Percentiles rank a stretch among this genome's conserved stretches.
These are phyloP conservation scores for Carex parvula DNA, from an alignment of 176 grass and related monocot species.

Conservation along the genomic window DNA sequence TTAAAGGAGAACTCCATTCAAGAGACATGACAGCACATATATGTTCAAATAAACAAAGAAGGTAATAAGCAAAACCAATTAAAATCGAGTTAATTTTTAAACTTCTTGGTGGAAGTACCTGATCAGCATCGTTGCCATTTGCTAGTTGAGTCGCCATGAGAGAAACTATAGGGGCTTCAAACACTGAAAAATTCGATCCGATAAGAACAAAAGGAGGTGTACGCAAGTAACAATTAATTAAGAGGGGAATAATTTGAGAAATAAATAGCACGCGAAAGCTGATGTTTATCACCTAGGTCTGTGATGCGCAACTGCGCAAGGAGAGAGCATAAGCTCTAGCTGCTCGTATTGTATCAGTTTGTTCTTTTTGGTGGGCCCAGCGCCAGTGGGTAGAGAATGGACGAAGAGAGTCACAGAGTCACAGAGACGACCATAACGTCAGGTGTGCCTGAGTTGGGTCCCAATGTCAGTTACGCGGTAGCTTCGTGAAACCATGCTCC, in stretches of 20 bases:
- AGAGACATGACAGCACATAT: neutral
- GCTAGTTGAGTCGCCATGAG: slow-evolving; percentile 24
- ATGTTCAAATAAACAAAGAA: neutral
- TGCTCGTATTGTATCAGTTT: neutral
- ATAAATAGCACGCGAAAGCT: neutral
- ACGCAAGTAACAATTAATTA: neutral
- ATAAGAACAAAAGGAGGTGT: neutral
- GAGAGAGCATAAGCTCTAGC: neutral
- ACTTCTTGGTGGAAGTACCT: slow-evolving; percentile 27
- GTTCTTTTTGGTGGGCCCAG: neutral
- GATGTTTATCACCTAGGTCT: neutral
- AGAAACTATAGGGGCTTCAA: slow-evolving; percentile 18
- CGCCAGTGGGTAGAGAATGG: neutral
- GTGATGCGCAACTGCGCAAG: neutral
- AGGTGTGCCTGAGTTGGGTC: neutral
- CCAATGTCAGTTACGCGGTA: neutral
- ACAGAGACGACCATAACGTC: neutral
- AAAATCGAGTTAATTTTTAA: neutral
- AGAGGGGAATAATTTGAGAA: neutral
- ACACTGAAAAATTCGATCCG: neutral
- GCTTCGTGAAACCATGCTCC: neutral
- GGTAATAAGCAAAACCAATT: neutral
- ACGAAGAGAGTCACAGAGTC: neutral
- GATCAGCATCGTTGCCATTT: slow-evolving; percentile 34
- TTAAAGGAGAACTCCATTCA: neutral